Evolutionary conservation across 495 filamentous ascomycete species (phyloP).

Genomic region (Cenococcum geophilum): DNA sequence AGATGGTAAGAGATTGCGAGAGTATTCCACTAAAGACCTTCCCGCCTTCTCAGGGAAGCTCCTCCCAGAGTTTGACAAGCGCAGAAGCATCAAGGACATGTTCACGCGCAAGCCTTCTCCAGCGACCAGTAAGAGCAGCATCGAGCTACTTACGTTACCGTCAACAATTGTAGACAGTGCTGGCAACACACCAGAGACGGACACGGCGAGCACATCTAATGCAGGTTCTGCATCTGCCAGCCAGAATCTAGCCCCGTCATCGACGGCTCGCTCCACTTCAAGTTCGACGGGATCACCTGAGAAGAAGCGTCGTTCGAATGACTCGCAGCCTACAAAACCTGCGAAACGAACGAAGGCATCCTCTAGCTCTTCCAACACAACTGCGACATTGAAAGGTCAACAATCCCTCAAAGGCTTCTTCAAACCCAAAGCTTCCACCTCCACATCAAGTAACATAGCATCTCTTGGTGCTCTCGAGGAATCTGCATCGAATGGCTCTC

Average conservation of each 20-base stretch:
- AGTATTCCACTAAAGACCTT: conserved; percentile 57
- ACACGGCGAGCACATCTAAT: conserved; percentile 14
- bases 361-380: conserved; percentile 21
- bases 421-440: conserved; percentile 7
- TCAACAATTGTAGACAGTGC: not conserved
- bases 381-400: conserved; percentile 50
- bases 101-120: conserved; percentile 55
- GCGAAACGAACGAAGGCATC: conserved; percentile 35
- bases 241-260: not conserved
- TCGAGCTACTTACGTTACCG: not conserved
- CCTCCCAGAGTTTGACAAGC: conserved; percentile 79
- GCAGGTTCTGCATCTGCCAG: not conserved
- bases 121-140: not conserved
- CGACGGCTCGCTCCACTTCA: not conserved
- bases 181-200: conserved; percentile 5
- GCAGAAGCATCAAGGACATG: conserved; percentile 88
- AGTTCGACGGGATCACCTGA: conserved; percentile 15
- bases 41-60: conserved; percentile 73
- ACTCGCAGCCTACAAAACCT: conserved; percentile 4
- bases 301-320: conserved; percentile 21
- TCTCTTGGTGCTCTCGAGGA: conserved; percentile 6
- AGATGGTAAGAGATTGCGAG: conserved; percentile 59
- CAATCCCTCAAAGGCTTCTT: conserved; percentile 81
- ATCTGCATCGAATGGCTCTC: not conserved
- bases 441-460: not conserved